phyloP scores from a whole-genome alignment of 2,329 filamentous ascomycete species.

The Colletotrichum neosansevieriae region DNA sequence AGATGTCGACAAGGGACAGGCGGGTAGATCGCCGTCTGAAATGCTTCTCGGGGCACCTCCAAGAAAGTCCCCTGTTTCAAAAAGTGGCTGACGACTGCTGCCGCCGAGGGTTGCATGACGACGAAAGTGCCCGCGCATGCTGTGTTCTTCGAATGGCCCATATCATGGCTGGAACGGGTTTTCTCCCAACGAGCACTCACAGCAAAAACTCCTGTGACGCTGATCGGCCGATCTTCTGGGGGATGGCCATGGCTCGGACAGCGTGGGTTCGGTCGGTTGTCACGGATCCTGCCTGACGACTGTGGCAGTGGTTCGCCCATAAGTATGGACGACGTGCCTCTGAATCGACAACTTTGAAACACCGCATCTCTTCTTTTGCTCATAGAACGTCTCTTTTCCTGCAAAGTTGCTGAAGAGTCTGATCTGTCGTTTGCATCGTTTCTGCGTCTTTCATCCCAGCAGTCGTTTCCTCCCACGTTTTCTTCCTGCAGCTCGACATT shows the following conservation, averaged over 20 bases:
- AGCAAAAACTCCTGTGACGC: slow-evolving; percentile 15
- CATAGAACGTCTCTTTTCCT: background rate
- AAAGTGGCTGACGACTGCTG: slow-evolving; percentile 13
- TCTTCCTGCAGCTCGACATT: background rate
- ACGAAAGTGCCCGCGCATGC: background rate
- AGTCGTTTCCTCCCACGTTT: slow-evolving; percentile 13
- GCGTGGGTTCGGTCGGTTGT: slow-evolving; percentile 25
- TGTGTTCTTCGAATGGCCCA: background rate
- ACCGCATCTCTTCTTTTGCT: background rate
- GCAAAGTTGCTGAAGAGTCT: slow-evolving; percentile 14
- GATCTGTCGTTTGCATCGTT: slow-evolving; percentile 6
- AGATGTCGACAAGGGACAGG: background rate
- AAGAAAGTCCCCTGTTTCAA: slow-evolving; percentile 39
- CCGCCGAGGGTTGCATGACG: slow-evolving; percentile 36
- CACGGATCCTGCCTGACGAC: background rate
- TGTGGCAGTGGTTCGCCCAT: slow-evolving; percentile 19
- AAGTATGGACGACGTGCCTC: slow-evolving; percentile 31
- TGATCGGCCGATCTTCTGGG: slow-evolving; percentile 28
- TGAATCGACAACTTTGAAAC: slow-evolving; percentile 27
- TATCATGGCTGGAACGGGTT: too few relatives aligned
- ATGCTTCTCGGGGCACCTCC: slow-evolving; percentile 25
- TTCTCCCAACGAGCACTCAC: background rate
- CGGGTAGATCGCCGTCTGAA: slow-evolving; percentile 28
- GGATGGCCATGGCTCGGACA: slow-evolving; percentile 31
- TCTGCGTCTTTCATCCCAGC: slow-evolving; percentile 1